A percentile compares a stretch with the other conserved stretches of the same genome.
These are phyloP conservation scores for Wilcoxina mikolae DNA, from an alignment of 495 filamentous ascomycete species.

Conservation along the genomic window DNA sequence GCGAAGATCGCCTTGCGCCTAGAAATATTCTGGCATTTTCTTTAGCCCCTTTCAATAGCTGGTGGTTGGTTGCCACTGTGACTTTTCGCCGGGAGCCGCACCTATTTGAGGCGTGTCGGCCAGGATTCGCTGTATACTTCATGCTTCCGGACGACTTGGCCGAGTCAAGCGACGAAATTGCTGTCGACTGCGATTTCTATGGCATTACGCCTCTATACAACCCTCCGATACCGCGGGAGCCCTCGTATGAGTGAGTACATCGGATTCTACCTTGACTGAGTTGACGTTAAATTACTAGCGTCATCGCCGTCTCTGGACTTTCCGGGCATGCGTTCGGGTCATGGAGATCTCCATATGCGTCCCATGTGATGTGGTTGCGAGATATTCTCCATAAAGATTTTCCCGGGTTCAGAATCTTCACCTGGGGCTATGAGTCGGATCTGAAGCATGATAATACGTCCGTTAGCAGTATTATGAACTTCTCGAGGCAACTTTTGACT, in stretches of 20 bases:
- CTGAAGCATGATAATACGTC: neutral
- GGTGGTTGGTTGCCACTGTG: neutral
- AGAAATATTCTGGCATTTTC: neutral
- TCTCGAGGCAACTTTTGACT: neutral
- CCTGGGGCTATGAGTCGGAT: conserved; percentile 12
- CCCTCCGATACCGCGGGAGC: neutral
- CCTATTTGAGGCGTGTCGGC: neutral
- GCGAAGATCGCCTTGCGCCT: no score
- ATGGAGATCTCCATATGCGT: conserved; percentile 6
- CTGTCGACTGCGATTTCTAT: neutral
- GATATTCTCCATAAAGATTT: conserved; percentile 10
- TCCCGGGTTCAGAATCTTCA: conserved; percentile 5
- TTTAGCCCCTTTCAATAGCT: neutral
- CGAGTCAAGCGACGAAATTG: neutral
- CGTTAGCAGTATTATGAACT: neutral
- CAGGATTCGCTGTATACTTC: neutral
- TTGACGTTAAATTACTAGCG: neutral
- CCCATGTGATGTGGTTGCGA: conserved; percentile 13
- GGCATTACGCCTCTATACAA: neutral
- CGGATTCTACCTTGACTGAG: neutral
- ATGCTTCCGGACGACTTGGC: neutral
- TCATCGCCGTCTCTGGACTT: conserved; percentile 12
- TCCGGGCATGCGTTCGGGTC: conserved; percentile 12
- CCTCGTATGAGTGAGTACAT: neutral
- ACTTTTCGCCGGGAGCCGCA: neutral